Percentiles rank a stretch among this genome's conserved stretches.
These are phyloP conservation scores for Rutstroemia sp. DNA, from an alignment of 2,329 filamentous ascomycete genomes.

Conservation along the genomic window DNA sequence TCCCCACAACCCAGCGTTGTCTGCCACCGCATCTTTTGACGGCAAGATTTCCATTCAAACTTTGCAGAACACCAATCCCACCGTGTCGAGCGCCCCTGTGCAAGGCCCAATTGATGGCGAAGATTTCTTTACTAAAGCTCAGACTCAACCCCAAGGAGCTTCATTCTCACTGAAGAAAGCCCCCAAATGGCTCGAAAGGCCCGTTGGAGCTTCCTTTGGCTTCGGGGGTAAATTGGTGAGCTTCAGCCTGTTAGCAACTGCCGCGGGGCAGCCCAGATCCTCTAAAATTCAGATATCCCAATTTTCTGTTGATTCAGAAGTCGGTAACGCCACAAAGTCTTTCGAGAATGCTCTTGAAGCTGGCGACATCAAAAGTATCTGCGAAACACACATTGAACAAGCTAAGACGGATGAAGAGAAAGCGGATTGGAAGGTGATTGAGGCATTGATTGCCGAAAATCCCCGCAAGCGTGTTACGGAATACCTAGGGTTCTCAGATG, in stretches of 20 bases:
- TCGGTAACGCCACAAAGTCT: conserved; percentile 75
- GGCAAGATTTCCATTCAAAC: conserved; percentile 93
- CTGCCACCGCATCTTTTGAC: conserved; percentile 94
- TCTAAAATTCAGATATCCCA: conserved; percentile 79
- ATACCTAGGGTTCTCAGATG: conserved; percentile 71
- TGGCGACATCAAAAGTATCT: conserved; percentile 72
- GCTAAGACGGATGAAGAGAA: conserved; percentile 85
- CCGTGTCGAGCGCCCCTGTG: conserved; percentile 57
- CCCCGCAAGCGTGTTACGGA: conserved; percentile 81
- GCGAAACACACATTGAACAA: conserved; percentile 66
- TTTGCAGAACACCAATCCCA: conserved; percentile 83
- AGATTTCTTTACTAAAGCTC: conserved; percentile 93
- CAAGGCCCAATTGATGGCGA: conserved; percentile 75
- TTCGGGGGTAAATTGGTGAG: conserved; percentile 90
- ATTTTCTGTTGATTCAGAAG: conserved; percentile 81
- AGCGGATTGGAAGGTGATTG: conserved; percentile 91
- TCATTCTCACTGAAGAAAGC: conserved; percentile 82
- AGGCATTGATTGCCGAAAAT: conserved; percentile 77
- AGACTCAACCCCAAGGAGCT: conserved; percentile 82
- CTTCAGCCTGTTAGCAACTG: conserved; percentile 52
- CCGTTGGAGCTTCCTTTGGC: conserved; percentile 81
- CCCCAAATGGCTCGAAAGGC: conserved; percentile 84
- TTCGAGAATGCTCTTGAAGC: conserved; percentile 78
- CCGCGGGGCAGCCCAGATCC: conserved; percentile 54
- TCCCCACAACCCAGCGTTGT: conserved; percentile 83